phyloP scores from a whole-genome alignment of 495 filamentous ascomycete genomes.

The Tuber borchii region DNA sequence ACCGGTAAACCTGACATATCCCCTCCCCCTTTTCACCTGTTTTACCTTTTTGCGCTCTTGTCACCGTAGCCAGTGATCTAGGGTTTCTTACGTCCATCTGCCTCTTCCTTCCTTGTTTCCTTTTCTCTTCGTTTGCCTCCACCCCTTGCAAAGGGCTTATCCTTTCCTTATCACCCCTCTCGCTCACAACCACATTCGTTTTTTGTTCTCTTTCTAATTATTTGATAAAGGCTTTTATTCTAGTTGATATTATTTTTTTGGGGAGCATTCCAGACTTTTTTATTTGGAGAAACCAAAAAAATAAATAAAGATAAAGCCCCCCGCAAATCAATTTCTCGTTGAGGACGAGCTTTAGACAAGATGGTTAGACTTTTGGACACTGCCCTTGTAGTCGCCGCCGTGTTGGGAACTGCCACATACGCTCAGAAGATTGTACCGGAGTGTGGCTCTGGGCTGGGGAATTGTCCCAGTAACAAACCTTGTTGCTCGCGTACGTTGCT shows the following conservation, averaged over 20 bases:
- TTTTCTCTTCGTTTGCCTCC: constrained; percentile 1
- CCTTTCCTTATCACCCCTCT: constrained; percentile 16
- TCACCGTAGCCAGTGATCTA: constrained; percentile 19
- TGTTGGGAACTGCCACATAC: constrained; percentile 37
- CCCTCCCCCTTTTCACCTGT: constrained; percentile 20
- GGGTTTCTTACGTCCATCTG: constrained; percentile 18
- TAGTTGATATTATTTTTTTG: constrained; percentile 6
- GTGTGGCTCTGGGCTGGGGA: constrained; percentile 53
- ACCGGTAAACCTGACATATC: not conserved
- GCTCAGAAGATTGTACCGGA: constrained; percentile 39
- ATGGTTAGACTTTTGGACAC: constrained; percentile 43
- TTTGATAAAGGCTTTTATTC: constrained; percentile 7
- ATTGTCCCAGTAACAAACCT: constrained; percentile 68
- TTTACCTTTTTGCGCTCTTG: constrained; percentile 19
- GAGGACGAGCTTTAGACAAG: not conserved
- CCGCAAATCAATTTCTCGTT: not conserved
- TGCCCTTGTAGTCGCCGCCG: constrained; percentile 27
- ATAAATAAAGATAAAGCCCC: too few relatives aligned
- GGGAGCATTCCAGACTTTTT: not conserved
- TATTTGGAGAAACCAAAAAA: not conserved
- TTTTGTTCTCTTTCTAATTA: not conserved
- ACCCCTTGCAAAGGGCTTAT: constrained; percentile 11
- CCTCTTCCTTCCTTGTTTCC: constrained; percentile 18
- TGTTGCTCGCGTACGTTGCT: constrained; percentile 84
- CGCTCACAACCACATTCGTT: not conserved